phyloP scores from a whole-genome alignment of 768 basidiomycete species.

The Cyathus striatus region DNA sequence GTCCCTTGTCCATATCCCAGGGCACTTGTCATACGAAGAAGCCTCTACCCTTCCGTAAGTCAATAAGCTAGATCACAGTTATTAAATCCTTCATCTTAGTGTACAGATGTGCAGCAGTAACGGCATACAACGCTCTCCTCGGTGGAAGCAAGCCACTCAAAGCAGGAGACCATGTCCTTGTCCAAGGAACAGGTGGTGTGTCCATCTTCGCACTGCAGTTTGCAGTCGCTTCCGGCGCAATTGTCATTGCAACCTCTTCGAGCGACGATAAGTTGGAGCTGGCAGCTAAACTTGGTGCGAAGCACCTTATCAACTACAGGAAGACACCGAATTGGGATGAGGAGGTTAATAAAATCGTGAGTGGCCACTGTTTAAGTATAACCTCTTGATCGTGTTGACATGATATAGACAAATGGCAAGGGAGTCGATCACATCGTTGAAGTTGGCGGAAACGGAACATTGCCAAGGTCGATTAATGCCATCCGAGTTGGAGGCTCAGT shows the following conservation, averaged over 20 bases:
- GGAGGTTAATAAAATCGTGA: constrained; percentile 36
- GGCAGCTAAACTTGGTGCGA: constrained; percentile 40
- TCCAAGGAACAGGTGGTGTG: constrained; percentile 49
- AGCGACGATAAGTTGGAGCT: constrained; percentile 49
- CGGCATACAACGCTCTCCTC: constrained; percentile 56
- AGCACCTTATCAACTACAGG: constrained; percentile 61
- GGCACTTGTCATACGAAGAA: no score
- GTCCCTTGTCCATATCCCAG: constrained; percentile 47
- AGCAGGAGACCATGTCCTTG: no score
- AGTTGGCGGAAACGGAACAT: constrained; percentile 45
- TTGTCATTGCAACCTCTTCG: no score
- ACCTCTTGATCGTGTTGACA: no score
- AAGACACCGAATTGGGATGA: constrained; percentile 54
- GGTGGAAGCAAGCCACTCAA: constrained; percentile 61
- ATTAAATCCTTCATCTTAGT: constrained; percentile 37
- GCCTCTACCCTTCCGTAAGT: no score
- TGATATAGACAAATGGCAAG: no score
- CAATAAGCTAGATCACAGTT: constrained; percentile 62
- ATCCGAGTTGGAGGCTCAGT: no score
- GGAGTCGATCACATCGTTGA: constrained; percentile 25
- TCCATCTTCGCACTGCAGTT: constrained; percentile 45
- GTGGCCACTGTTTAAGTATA: constrained; percentile 5
- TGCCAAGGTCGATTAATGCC: constrained; percentile 36
- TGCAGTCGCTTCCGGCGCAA: no score
- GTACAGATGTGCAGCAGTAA: constrained; percentile 51